Evolutionary conservation across 2,329 filamentous ascomycete genomes (phyloP).

Genomic region (Coleophoma eucalyptorum): DNA sequence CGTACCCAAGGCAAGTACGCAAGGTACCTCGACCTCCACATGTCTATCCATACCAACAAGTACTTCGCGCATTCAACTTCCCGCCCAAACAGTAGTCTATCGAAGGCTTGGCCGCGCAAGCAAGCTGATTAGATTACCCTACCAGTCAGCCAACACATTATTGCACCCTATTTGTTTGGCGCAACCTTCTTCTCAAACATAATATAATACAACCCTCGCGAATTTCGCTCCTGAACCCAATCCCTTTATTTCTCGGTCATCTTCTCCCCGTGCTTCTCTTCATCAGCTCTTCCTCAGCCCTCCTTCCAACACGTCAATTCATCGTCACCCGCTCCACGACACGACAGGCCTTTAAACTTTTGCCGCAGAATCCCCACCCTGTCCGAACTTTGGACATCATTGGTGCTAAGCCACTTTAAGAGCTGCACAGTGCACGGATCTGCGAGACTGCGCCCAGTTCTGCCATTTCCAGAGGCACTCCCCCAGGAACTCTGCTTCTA

Average conservation of each 20-base stretch:
- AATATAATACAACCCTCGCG: neutral
- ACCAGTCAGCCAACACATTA: neutral
- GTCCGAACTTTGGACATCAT: neutral
- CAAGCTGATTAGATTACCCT: neutral
- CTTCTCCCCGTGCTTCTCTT: too few species aligned
- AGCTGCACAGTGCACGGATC: constrained; percentile 11
- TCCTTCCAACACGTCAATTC: too few species aligned
- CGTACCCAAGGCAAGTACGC: too few species aligned
- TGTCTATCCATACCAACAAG: too few species aligned
- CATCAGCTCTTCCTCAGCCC: too few species aligned
- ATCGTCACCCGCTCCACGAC: neutral
- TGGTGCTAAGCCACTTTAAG: constrained; percentile 6
- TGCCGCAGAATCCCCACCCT: neutral
- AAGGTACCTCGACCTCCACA: too few species aligned
- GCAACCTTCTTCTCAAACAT: neutral
- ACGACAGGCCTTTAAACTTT: constrained; percentile 1
- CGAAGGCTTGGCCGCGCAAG: too few species aligned
- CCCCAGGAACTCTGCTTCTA: constrained; percentile 6
- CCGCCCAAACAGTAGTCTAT: too few species aligned
- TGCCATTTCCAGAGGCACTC: constrained; percentile 5
- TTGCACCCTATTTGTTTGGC: neutral
- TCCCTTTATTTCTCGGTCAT: too few species aligned
- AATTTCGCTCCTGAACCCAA: too few species aligned
- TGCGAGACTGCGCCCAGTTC: constrained; percentile 15
- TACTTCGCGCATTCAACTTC: too few species aligned